Conservation (phyloP, 2,329 filamentous ascomycete species). For the Aspergillus awamori region DNA sequence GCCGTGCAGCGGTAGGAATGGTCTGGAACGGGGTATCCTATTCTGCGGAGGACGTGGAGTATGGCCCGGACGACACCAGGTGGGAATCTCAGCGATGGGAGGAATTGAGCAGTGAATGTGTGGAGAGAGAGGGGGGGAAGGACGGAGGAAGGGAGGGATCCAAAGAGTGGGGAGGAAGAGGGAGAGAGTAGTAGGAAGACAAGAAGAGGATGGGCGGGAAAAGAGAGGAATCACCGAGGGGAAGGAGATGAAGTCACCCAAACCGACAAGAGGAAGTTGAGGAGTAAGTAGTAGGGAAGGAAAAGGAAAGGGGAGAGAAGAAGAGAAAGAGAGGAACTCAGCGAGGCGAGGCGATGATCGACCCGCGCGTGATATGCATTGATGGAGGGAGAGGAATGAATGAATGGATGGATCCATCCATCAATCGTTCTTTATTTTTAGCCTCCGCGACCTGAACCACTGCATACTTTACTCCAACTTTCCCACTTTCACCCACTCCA, state of each 20-base stretch:
- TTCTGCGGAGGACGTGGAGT: not conserved
- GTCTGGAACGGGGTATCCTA: not conserved
- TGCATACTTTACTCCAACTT: slow-evolving; percentile 5
- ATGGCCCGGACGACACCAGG: not conserved
- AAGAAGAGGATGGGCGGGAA: not conserved
- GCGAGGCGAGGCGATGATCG: not conserved
- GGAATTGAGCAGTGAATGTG: slow-evolving; percentile 16
- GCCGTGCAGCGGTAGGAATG: not conserved
- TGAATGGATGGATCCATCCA: not conserved
- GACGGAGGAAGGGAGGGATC: not conserved
- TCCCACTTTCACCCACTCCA: no score
- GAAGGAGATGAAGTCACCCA: no score
- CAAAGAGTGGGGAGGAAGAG: not conserved
- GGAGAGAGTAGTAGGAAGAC: not conserved
- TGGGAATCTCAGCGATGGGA: not conserved
- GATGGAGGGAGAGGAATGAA: not conserved
- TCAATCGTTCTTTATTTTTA: slow-evolving; percentile 21
- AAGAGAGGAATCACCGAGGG: no score
- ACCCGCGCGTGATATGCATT: slow-evolving; percentile 5
- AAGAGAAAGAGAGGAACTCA: not conserved
- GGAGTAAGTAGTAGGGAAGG: no score
- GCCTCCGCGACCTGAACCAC: slow-evolving; percentile 20
- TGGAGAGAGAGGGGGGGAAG: not conserved
- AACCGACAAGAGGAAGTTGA: no score
- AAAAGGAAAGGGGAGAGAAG: not conserved